Evolutionary conservation across 2,329 filamentous ascomycete species (phyloP).

Genomic region (Botrytis tulipae): DNA sequence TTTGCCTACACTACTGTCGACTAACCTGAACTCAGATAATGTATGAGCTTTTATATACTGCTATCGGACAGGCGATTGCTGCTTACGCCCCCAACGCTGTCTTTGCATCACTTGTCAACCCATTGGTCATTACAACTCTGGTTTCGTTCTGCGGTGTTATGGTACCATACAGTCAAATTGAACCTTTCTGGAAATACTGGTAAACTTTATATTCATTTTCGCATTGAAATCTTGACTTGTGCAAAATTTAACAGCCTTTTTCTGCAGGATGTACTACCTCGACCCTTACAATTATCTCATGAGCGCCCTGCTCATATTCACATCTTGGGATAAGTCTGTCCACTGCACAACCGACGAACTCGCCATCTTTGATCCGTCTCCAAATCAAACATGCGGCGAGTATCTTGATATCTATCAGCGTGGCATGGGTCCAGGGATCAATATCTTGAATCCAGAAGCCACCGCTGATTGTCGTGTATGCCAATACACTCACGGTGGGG

Average conservation of each 20-base stretch:
- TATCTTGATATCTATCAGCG: slow-evolving; percentile 55
- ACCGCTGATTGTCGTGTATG: slow-evolving; percentile 58
- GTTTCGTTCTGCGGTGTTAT: slow-evolving; percentile 73
- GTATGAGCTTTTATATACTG: slow-evolving; percentile 48
- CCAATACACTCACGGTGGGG: slow-evolving; percentile 55
- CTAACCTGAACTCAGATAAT: not conserved
- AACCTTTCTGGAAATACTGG: slow-evolving; percentile 58
- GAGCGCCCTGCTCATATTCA: slow-evolving; percentile 53
- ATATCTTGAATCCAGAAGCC: slow-evolving; percentile 59
- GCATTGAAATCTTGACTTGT: not conserved
- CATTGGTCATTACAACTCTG: slow-evolving; percentile 54
- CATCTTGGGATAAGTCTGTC: slow-evolving; percentile 48
- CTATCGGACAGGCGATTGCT: slow-evolving; percentile 60
- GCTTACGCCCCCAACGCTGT: slow-evolving; percentile 61
- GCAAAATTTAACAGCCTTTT: not conserved
- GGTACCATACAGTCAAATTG: slow-evolving; percentile 67
- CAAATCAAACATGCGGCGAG: slow-evolving; percentile 55
- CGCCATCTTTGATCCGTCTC: slow-evolving; percentile 42
- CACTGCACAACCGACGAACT: slow-evolving; percentile 50
- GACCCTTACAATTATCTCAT: slow-evolving; percentile 63
- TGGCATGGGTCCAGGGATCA: slow-evolving; percentile 47
- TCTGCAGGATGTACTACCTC: slow-evolving; percentile 47
- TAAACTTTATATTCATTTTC: slow-evolving; percentile 3
- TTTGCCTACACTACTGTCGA: not conserved
- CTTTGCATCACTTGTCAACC: slow-evolving; percentile 58